These are phyloP conservation scores for Knufia petricola DNA, from an alignment of 2,329 filamentous ascomycete species.

Conservation along the genomic window DNA sequence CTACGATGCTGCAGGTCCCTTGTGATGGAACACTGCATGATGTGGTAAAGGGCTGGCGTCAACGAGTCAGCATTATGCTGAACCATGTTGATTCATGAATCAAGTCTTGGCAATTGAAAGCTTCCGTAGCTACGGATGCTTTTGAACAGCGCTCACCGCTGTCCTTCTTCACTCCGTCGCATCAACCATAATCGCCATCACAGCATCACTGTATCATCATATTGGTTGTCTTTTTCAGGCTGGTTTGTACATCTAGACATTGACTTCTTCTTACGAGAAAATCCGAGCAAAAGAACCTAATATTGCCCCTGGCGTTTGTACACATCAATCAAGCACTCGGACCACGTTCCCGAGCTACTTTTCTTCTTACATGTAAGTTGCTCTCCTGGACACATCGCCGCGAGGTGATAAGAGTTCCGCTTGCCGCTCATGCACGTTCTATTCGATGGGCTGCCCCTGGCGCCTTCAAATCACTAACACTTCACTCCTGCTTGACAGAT, in stretches of 20 bases:
- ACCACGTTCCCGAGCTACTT: background rate
- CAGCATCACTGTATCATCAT: conserved; percentile 2
- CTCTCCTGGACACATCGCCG: no score
- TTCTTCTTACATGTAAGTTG: background rate
- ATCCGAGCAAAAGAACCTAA: background rate
- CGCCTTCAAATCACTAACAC: background rate
- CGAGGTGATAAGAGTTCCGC: no score
- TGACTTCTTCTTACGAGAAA: background rate
- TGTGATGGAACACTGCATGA: background rate
- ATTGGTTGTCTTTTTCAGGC: background rate
- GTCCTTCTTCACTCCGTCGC: background rate
- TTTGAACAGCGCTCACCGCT: background rate
- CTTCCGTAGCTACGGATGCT: background rate
- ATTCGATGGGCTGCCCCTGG: background rate
- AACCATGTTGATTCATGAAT: background rate
- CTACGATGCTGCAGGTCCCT: no score
- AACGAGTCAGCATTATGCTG: background rate
- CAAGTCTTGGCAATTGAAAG: conserved; percentile 8
- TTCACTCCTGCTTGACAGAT: background rate
- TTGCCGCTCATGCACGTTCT: no score
- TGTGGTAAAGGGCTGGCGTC: background rate
- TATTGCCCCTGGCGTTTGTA: background rate
- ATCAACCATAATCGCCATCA: background rate
- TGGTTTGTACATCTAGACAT: background rate
- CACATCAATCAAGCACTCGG: no score